Evolutionary conservation across 75 land plant genomes (phyloP).

Genomic region (Selaginella moellendorffii): DNA sequence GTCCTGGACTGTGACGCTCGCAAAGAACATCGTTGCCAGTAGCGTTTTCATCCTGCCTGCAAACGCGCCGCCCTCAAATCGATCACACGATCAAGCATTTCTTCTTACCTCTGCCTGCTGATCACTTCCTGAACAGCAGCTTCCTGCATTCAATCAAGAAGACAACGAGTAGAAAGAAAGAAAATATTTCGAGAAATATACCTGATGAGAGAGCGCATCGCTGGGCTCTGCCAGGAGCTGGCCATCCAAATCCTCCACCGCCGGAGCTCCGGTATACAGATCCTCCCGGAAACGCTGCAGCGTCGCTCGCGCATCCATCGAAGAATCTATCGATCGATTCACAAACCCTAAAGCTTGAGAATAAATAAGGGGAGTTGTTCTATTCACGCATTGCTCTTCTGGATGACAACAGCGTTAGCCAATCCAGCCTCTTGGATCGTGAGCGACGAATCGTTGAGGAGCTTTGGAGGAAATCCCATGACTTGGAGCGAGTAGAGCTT

Average conservation of each 20-base stretch:
- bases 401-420: constrained; percentile 79
- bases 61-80: constrained; percentile 12
- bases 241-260: too few relatives aligned
- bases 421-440: constrained; percentile 83
- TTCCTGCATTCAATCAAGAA: too few relatives aligned
- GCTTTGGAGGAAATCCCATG: constrained; percentile 89
- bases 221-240: too few relatives aligned
- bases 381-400: constrained; percentile 39
- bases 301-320: too few relatives aligned
- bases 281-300: too few relatives aligned
- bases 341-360: not conserved
- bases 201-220: too few relatives aligned
- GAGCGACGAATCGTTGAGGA: constrained; percentile 40
- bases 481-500: constrained; percentile 53
- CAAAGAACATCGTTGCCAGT: constrained; percentile 43
- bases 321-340: too few relatives aligned
- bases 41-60: constrained; percentile 19
- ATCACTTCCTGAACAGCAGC: constrained; percentile 44
- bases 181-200: too few relatives aligned
- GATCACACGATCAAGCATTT: constrained; percentile 13
- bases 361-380: too few relatives aligned
- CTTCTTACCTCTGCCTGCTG: constrained; percentile 36
- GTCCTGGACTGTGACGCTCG: constrained; percentile 50
- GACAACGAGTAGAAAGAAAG: too few relatives aligned
- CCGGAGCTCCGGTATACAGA: too few relatives aligned